Evolutionary conservation across 495 filamentous ascomycete genomes (phyloP).

Genomic region (Lasiosphaeris hirsuta): DNA sequence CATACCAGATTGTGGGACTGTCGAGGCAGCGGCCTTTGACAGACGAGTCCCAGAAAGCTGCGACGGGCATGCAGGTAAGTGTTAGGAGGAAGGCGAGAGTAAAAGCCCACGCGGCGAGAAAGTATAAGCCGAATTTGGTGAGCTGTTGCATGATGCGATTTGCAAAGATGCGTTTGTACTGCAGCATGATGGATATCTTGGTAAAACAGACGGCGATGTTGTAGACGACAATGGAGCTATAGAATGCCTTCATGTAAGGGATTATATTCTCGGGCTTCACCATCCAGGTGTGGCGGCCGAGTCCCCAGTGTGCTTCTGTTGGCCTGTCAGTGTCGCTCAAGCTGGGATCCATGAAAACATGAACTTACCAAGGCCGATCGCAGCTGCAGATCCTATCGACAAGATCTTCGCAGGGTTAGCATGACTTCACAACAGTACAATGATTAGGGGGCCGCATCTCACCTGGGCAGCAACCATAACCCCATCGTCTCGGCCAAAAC

Average conservation of each 20-base stretch:
- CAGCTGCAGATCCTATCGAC: slow-evolving; percentile 18
- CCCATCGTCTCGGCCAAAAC: slow-evolving; percentile 12
- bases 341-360: background rate
- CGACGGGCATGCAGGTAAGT: slow-evolving; percentile 32
- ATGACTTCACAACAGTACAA: too few relatives aligned
- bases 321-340: background rate
- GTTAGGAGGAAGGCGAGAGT: slow-evolving; percentile 28
- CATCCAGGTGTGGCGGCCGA: slow-evolving; percentile 35
- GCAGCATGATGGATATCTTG: slow-evolving; percentile 35
- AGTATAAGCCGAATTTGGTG: slow-evolving; percentile 27
- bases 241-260: slow-evolving; percentile 27
- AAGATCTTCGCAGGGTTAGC: slow-evolving; percentile 2
- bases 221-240: slow-evolving; percentile 33
- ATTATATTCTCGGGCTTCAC: slow-evolving; percentile 8
- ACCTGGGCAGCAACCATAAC: slow-evolving; percentile 14
- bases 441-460: too few relatives aligned
- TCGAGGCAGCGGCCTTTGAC: slow-evolving; percentile 29
- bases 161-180: slow-evolving; percentile 38
- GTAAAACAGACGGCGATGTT: slow-evolving; percentile 27
- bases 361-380: slow-evolving; percentile 23
- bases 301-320: slow-evolving; percentile 23
- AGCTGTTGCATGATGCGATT: slow-evolving; percentile 26
- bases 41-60: slow-evolving; percentile 34
- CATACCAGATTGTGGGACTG: slow-evolving; percentile 33
- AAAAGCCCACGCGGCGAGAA: slow-evolving; percentile 33